Evolutionary conservation across 129 eudicot species (phyloP).

Genomic region (Tagetes patula): DNA sequence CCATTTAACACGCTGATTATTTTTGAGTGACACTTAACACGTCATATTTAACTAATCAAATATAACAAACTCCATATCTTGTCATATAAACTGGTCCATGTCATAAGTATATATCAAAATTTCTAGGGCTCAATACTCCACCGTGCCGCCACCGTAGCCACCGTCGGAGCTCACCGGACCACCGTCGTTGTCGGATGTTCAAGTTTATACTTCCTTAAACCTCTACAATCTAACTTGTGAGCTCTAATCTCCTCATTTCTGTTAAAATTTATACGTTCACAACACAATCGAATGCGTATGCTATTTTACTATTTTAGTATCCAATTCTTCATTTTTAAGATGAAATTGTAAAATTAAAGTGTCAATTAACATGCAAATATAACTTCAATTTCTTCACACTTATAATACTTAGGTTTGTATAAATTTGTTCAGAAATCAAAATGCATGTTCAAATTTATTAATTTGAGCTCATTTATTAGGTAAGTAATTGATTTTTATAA

Average conservation of each 20-base stretch:
- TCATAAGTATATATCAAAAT: no score
- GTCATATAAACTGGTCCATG: no score
- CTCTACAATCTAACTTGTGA: conserved; percentile 20
- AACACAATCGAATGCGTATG: neutral
- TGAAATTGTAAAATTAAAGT: neutral
- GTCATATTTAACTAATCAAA: no score
- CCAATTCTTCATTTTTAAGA: neutral
- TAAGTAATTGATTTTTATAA: neutral
- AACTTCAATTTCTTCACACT: neutral
- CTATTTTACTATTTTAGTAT: neutral
- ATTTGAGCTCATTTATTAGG: conserved; percentile 13
- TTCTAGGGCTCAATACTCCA: no score
- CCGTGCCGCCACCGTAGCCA: conserved; percentile 16
- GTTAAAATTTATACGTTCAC: neutral
- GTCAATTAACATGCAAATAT: neutral
- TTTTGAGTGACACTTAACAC: no score
- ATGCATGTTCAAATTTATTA: no score
- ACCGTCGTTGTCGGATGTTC: conserved; percentile 22
- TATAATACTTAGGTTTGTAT: neutral
- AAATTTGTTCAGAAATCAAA: no score
- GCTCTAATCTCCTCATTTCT: conserved; percentile 19
- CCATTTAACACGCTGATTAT: no score
- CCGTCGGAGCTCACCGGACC: conserved; percentile 22
- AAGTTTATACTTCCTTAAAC: conserved; percentile 2
- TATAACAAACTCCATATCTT: no score